Conservation (phyloP, 176 grass and related monocot genomes). For the Panicum miliaceum region DNA sequence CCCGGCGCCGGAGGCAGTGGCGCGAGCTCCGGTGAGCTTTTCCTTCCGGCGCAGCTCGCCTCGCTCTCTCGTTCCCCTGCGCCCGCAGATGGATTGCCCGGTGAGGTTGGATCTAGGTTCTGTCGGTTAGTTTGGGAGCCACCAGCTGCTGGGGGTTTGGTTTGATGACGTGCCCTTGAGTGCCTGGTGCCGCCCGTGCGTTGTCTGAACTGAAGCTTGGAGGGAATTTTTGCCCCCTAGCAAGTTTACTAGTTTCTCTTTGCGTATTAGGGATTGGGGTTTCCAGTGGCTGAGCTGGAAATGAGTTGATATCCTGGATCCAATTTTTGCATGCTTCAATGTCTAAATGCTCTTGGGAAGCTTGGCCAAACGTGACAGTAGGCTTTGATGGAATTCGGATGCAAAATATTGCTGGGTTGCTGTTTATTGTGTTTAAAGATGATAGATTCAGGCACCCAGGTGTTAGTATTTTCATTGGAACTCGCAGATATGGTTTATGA, state of each 20-base stretch:
- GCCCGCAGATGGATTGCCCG: conserved; percentile 11
- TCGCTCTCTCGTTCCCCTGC: not conserved
- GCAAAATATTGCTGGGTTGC: not conserved
- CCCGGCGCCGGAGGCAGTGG: not conserved
- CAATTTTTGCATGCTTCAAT: not conserved
- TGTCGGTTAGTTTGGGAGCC: conserved; percentile 5
- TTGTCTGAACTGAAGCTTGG: conserved; percentile 14
- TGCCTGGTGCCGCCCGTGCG: not conserved
- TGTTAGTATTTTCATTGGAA: not conserved
- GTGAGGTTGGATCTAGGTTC: conserved; percentile 41
- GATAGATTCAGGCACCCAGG: not conserved
- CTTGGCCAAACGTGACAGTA: not conserved
- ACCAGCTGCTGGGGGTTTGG: not conserved
- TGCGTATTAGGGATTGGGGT: not conserved
- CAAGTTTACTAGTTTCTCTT: conserved; percentile 3
- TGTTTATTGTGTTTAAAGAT: not conserved
- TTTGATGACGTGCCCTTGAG: not conserved
- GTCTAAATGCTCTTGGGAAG: not conserved
- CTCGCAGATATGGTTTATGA: not conserved
- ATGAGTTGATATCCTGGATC: not conserved
- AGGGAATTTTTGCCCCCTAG: not conserved
- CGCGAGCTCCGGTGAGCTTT: conserved; percentile 50
- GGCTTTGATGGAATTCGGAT: not conserved
- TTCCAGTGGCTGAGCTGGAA: not conserved
- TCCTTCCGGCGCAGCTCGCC: not conserved